Base-by-base conservation (phyloP, 2,329 filamentous ascomycete species). In the Calonectria pseudoreteaudii region DNA sequence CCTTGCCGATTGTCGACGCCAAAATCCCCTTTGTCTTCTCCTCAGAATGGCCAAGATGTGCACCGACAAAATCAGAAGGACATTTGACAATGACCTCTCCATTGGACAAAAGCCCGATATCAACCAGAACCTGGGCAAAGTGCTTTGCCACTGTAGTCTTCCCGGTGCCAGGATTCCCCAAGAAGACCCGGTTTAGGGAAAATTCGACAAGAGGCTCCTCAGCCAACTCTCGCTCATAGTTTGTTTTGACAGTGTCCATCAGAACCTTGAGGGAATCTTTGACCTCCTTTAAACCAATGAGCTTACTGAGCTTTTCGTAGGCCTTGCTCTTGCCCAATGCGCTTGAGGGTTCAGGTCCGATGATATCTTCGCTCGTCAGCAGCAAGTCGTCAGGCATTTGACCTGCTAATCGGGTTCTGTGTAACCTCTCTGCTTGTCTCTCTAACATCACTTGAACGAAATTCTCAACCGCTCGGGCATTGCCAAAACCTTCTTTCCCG, bases 61-160 rank as follows among this genome's bases (percentile, higher is more conserved):
- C 84, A 0, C 93, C 93, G 1, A 95, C 85, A 78, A 96, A 96
- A 77, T 96, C 94, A 0, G 93, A 85, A 0, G 94, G 94, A 50
- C 92, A 95, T 79, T 94, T 96, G 3, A 91, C 81, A 0, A 96
- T 84, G 0, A 96, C 93, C 87, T 95, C 93, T 0, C 93, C 92
- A 30, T 90, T 94, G 0, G 90, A 93, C 0, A 95, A 81, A 2
- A 94, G 76, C 0, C 93, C 93, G 6, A 96, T 82, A 69, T 94
- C 90, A 0, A 89, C 91, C 0, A 96, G 85, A 2, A 96, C 92
- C 49, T 88, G 84, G 0, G 92, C 94, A 76, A 95, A 95, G 0
- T 95, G 83, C 80, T 94, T 94, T 0, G 93, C 94, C 0, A 96
- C 91, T 0, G 93, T 92, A 0, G 94, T 95, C 78, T 95, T 96